phyloP scores from a whole-genome alignment of 805 yeast species.

The Yarrowia osloensis region DNA sequence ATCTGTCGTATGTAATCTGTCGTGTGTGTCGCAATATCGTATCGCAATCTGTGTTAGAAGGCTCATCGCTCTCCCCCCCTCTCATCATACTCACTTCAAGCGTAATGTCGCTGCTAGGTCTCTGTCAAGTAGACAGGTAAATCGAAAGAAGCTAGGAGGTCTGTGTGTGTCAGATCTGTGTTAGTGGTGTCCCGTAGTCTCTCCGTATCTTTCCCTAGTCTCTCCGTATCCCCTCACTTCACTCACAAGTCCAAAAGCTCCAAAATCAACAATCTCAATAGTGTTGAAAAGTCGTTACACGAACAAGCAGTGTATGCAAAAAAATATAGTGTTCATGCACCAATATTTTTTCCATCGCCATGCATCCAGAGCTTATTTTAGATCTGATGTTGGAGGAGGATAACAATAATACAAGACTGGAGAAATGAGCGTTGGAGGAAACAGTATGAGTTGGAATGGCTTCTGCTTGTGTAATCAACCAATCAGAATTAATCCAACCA shows the following conservation, averaged over 20 bases:
- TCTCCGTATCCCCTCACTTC: not conserved
- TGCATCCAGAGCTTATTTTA: constrained; percentile 23
- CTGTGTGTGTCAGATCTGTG: not conserved
- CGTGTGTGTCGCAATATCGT: not conserved
- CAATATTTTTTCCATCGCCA: constrained; percentile 17
- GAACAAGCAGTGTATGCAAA: not conserved
- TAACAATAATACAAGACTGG: no score
- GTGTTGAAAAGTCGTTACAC: constrained; percentile 1
- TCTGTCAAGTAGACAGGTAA: not conserved
- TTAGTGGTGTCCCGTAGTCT: not conserved
- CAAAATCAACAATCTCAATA: not conserved
- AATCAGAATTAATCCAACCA: no score
- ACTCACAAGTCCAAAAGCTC: not conserved
- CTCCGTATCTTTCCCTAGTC: not conserved
- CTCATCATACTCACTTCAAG: not conserved
- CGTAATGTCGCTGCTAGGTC: not conserved
- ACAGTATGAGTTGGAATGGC: no score
- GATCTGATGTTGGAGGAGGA: not conserved
- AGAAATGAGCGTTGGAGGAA: no score
- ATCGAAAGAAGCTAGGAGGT: not conserved
- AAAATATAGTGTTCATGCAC: constrained; percentile 8
- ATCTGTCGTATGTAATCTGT: not conserved
- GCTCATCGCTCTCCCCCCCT: not conserved
- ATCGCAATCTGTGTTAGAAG: constrained; percentile 9
- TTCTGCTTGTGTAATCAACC: no score